A percentile compares a stretch with the other conserved stretches of the same genome.
phyloP scores from a whole-genome alignment of 2,329 filamentous ascomycete genomes.

The Peltaster fructicola region DNA sequence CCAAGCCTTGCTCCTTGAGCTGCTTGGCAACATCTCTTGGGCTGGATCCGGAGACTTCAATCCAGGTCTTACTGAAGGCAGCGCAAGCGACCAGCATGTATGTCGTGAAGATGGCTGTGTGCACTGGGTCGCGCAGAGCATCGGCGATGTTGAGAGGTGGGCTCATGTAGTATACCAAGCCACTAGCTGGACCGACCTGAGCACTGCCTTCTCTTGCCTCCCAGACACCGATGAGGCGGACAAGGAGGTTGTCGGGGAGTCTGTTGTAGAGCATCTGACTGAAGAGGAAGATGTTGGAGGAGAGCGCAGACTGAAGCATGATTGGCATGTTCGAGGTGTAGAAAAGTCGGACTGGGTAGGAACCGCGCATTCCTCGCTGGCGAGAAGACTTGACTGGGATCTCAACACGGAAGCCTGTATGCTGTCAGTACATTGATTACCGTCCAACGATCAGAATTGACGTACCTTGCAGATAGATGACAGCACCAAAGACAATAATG shows the following conservation, averaged over 20 bases:
- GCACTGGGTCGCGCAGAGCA: slow-evolving; percentile 87
- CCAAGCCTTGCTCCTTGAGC: slow-evolving; percentile 97
- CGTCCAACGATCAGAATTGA: too few relatives aligned
- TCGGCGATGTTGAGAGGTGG: slow-evolving; percentile 96
- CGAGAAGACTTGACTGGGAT: slow-evolving; percentile 99
- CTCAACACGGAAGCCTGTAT: slow-evolving; percentile 97
- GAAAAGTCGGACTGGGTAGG: slow-evolving; percentile 96
- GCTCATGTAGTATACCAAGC: slow-evolving; percentile 99
- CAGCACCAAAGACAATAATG: slow-evolving; percentile 79
- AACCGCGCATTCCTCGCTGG: slow-evolving; percentile 95
- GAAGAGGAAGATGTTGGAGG: slow-evolving; percentile 97
- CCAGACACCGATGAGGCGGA: slow-evolving; percentile 95
- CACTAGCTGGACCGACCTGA: slow-evolving; percentile 83
- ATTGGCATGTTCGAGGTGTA: slow-evolving; percentile 99
- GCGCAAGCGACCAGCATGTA: slow-evolving; percentile 98
- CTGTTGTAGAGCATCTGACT: slow-evolving; percentile 98
- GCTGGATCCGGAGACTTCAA: slow-evolving; percentile 94
- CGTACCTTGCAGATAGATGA: slow-evolving; percentile 62
- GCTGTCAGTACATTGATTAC: slow-evolving; percentile 1
- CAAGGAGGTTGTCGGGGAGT: slow-evolving; percentile 96
- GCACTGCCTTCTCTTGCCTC: slow-evolving; percentile 91
- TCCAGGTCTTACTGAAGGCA: slow-evolving; percentile 99
- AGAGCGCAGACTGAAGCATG: slow-evolving; percentile 97
- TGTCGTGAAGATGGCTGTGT: slow-evolving; percentile 84
- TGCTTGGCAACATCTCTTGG: slow-evolving; percentile 98